A percentile compares a stretch with the other conserved stretches of the same genome.
phyloP scores from a whole-genome alignment of 139 green algal species.

The Chlamydomonas applanata region DNA sequence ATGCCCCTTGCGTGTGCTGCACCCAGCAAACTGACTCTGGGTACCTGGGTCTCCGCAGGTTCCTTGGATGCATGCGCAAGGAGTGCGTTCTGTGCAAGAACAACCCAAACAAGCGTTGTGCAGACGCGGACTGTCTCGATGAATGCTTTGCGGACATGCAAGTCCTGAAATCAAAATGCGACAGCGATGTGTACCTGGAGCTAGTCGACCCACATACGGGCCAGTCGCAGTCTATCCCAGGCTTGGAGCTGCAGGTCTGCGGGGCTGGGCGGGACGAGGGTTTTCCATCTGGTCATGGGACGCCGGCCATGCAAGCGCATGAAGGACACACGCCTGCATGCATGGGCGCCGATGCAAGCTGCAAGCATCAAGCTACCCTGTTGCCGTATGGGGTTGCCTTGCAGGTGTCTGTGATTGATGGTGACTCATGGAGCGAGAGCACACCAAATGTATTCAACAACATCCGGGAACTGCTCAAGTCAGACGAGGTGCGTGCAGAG shows the following conservation, averaged over 20 bases:
- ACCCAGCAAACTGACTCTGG: neutral
- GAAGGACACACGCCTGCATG: too few relatives aligned
- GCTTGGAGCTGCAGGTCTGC: conserved; percentile 43
- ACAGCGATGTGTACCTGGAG: conserved; percentile 49
- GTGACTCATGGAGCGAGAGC: conserved; percentile 37
- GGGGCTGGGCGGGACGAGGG: too few relatives aligned
- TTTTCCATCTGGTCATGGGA: too few relatives aligned
- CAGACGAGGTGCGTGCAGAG: conserved; percentile 58
- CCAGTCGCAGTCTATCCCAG: conserved; percentile 8
- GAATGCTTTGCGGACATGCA: conserved; percentile 53
- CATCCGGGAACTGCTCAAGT: conserved; percentile 44
- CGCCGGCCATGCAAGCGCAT: too few relatives aligned
- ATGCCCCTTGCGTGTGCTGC: neutral
- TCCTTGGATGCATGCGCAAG: conserved; percentile 32
- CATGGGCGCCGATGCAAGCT: too few relatives aligned
- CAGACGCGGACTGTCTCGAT: conserved; percentile 38
- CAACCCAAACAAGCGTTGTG: conserved; percentile 54
- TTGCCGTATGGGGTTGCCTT: too few relatives aligned
- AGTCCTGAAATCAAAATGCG: conserved; percentile 46
- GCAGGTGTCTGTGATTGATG: conserved; percentile 54
- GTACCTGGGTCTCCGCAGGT: neutral
- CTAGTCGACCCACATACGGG: conserved; percentile 34
- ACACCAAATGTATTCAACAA: conserved; percentile 12
- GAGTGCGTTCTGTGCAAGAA: conserved; percentile 55
- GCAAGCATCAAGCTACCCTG: too few relatives aligned